Evolutionary conservation across 441 rosid species (phyloP).

Genomic region (Eutrema salsugineum): DNA sequence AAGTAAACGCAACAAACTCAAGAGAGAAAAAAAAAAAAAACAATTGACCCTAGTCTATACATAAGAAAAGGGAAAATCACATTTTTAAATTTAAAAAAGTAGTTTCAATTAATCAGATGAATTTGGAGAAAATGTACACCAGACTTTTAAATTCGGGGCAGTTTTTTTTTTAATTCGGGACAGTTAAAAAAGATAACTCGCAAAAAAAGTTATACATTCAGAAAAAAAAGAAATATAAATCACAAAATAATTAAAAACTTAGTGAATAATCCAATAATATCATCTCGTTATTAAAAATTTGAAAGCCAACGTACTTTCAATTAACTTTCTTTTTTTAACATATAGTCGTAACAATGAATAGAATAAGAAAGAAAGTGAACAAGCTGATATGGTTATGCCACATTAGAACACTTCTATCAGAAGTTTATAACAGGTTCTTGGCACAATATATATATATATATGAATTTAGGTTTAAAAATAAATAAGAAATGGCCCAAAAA

Average conservation of each 20-base stretch:
- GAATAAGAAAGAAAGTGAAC: neutral
- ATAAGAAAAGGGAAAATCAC: no score
- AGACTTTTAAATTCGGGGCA: neutral
- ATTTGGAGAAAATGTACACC: neutral
- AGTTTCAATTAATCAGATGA: neutral
- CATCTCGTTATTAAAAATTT: neutral
- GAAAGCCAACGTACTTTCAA: no score
- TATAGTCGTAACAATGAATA: neutral
- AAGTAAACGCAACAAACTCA: neutral
- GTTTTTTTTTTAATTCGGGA: neutral
- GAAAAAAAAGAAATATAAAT: neutral
- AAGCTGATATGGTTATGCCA: slow-evolving; percentile 7
- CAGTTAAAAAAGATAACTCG: neutral
- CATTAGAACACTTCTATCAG: no score
- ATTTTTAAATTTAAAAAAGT: no score
- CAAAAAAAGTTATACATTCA: neutral
- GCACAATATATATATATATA: no score
- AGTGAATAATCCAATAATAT: neutral
- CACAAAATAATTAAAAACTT: neutral
- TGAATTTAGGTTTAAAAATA: no score
- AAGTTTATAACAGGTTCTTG: no score
- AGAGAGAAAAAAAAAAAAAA: neutral
- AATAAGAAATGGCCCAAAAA: no score
- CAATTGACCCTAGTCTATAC: neutral
- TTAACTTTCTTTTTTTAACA: neutral